These are phyloP conservation scores for Fusarium subtropicale DNA, from an alignment of 2,329 filamentous ascomycete genomes.

Conservation along the genomic window DNA sequence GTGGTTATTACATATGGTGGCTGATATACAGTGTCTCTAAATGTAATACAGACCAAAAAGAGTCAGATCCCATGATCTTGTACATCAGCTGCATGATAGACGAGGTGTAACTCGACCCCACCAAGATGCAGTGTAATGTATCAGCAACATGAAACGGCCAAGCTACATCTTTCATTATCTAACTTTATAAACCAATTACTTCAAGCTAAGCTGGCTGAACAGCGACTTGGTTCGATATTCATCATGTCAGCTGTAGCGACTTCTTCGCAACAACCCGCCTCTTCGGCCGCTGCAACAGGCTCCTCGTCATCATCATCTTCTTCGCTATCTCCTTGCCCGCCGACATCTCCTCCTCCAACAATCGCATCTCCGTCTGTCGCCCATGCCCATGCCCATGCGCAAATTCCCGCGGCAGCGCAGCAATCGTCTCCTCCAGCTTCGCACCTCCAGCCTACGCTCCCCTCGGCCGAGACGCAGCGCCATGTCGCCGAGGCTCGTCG, in stretches of 20 bases:
- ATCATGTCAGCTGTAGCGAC: constrained; percentile 26
- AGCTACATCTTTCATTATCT: constrained; percentile 16
- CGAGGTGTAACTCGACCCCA: constrained; percentile 34
- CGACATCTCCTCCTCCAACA: constrained; percentile 44
- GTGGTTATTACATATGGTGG: not conserved
- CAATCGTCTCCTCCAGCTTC: constrained; percentile 33
- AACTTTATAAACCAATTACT: constrained; percentile 7
- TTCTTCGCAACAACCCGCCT: constrained; percentile 25
- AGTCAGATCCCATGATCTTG: constrained; percentile 35
- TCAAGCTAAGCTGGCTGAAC: constrained; percentile 1
- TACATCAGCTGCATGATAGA: constrained; percentile 37
- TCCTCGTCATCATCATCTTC: constrained; percentile 39
- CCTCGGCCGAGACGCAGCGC: constrained; percentile 57
- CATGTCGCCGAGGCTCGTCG: constrained; percentile 68
- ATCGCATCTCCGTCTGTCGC: constrained; percentile 43
- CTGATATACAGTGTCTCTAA: not conserved
- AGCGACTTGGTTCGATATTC: not conserved
- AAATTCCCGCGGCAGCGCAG: constrained; percentile 24
- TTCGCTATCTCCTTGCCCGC: constrained; percentile 39
- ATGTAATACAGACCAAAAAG: constrained; percentile 1
- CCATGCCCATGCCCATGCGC: constrained; percentile 36
- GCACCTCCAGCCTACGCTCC: constrained; percentile 53
- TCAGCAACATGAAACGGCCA: constrained; percentile 28
- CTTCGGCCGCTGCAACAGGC: constrained; percentile 21
- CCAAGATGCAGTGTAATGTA: constrained; percentile 34